Conservation (phyloP, 176 grass and related monocot genomes). For the Hordeum vulgare region DNA sequence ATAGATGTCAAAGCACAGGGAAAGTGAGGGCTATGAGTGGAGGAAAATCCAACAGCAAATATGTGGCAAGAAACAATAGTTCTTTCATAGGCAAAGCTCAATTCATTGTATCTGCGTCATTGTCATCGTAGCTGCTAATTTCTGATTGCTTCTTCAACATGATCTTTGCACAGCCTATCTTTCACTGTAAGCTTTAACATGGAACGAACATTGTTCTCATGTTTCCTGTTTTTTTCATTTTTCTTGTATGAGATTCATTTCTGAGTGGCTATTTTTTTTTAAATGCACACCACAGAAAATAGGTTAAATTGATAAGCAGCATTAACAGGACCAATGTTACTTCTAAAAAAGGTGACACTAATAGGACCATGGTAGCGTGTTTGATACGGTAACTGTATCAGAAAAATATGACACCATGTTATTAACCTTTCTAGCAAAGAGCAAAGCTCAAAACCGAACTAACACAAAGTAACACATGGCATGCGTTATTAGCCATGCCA, state of each 20-base stretch:
- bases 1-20: constrained; percentile 14
- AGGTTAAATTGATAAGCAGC: background rate
- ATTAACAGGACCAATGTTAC: background rate
- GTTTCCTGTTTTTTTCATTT: background rate
- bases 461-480: background rate
- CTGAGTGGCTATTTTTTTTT: background rate
- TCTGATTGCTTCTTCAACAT: background rate
- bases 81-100: background rate
- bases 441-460: background rate
- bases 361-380: background rate
- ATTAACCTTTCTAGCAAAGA: background rate
- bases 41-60: background rate
- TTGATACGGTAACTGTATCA: background rate
- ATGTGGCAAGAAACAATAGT: background rate
- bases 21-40: background rate
- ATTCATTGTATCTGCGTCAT: background rate
- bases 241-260: background rate
- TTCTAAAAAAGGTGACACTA: background rate
- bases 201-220: background rate
- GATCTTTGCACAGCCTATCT: background rate
- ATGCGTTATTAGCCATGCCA: background rate
- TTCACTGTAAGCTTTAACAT: background rate
- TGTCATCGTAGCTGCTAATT: background rate
- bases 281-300: background rate
- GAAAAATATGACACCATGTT: background rate